A percentile compares a stretch with the other conserved stretches of the same genome.
phyloP scores from a whole-genome alignment of 352 stramenopile species.

The Globisporangium middletonii region DNA sequence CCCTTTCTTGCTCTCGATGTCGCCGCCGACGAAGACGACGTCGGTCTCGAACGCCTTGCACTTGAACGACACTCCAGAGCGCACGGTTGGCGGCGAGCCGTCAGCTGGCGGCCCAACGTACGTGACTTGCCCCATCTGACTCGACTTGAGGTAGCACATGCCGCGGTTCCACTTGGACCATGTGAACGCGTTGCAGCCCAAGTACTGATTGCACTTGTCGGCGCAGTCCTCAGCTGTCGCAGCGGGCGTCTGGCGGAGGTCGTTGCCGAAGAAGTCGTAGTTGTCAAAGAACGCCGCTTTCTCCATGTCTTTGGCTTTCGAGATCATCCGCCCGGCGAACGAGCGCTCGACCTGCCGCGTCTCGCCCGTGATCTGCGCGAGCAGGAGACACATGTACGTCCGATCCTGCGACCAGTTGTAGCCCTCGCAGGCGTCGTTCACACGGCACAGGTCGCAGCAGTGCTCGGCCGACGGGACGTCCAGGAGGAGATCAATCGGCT shows the following conservation, averaged over 20 bases:
- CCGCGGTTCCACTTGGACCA: conserved; percentile 16
- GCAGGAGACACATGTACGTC: background rate
- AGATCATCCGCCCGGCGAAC: too few relatives aligned
- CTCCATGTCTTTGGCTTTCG: too few relatives aligned
- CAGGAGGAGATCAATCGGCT: background rate
- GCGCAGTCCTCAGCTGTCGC: conserved; percentile 16
- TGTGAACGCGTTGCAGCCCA: conserved; percentile 24
- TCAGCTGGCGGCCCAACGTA: too few relatives aligned
- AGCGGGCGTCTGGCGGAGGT: conserved; percentile 9
- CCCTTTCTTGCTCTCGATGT: too few relatives aligned
- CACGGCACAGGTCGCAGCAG: background rate
- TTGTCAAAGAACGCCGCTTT: background rate
- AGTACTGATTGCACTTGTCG: conserved; percentile 11
- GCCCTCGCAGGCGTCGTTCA: background rate
- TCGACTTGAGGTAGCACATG: conserved; percentile 21
- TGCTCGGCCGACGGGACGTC: background rate
- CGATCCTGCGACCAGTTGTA: background rate
- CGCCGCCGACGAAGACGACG: too few relatives aligned
- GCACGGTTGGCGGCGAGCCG: too few relatives aligned
- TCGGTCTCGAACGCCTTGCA: too few relatives aligned
- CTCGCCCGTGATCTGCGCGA: conserved; percentile 2
- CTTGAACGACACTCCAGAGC: too few relatives aligned
- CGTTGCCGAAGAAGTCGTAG: conserved; percentile 24
- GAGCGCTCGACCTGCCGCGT: background rate
- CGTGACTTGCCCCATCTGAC: too few relatives aligned